Conservation (phyloP, 2,329 filamentous ascomycete species). For the Exophiala oligosperma region DNA sequence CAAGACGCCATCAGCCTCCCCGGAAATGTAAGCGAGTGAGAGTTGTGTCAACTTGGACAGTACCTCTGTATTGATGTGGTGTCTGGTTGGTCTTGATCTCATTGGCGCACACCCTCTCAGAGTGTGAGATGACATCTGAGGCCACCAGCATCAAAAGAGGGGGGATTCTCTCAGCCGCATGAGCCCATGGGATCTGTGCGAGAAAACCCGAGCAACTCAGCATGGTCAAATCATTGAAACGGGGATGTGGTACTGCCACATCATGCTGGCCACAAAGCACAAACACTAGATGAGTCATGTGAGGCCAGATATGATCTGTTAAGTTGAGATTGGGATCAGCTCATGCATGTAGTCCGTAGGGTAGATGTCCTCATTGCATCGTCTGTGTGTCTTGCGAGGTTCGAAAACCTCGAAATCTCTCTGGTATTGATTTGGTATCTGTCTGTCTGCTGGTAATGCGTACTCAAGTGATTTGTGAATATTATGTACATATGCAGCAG, state of each 20-base stretch:
- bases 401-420: slow-evolving; percentile 15
- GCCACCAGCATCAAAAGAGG: neutral
- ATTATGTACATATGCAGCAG: neutral
- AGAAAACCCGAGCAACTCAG: neutral
- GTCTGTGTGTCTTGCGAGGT: slow-evolving; percentile 5
- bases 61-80: neutral
- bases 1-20: neutral
- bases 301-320: no score
- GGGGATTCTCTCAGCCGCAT: neutral
- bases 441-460: slow-evolving; percentile 7
- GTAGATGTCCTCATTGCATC: neutral
- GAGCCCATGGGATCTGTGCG: neutral
- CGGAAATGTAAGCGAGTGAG: neutral
- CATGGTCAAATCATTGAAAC: no score
- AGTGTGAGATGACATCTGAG: neutral
- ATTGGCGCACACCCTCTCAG: neutral
- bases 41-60: no score
- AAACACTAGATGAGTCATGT: no score
- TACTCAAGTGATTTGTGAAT: neutral
- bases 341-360: neutral
- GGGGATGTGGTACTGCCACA: no score
- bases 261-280: no score
- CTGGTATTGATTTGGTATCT: slow-evolving; percentile 3
- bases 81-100: neutral
- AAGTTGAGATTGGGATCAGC: neutral